These are phyloP conservation scores for Histomonas meleagridis DNA, from an alignment of 208 protist genomes.

Conservation along the genomic window DNA sequence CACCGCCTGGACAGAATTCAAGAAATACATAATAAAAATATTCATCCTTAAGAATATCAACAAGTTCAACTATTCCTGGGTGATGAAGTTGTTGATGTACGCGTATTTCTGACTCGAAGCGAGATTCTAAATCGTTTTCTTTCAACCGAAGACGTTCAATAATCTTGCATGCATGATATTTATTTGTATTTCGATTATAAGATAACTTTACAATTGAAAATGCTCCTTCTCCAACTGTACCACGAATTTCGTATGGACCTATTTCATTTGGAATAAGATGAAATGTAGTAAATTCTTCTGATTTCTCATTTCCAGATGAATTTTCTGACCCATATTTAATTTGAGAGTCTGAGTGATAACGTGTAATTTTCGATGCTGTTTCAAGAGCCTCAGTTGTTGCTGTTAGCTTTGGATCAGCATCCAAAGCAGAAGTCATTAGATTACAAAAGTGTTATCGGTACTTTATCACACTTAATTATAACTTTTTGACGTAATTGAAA, in stretches of 20 bases:
- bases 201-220: not conserved
- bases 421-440: no score
- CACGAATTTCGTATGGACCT: not conserved
- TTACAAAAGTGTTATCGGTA: no score
- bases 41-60: not conserved
- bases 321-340: no score
- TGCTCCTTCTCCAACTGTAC: not conserved
- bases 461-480: no score
- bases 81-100: not conserved
- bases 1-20: not conserved
- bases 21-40: not conserved
- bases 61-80: not conserved
- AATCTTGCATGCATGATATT: constrained; percentile 11
- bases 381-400: no score
- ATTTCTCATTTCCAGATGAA: no score
- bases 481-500: no score
- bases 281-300: no score
- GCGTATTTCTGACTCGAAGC: not conserved
- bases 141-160: not conserved
- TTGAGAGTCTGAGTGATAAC: no score
- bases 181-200: not conserved
- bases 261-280: not conserved
- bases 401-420: no score
- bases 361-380: no score
- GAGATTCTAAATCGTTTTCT: not conserved